Evolutionary conservation across 73 alveolate species (phyloP), one percentile per base, ranked within the genome.

Genomic region (Paramecium pentaurelia): DNA sequence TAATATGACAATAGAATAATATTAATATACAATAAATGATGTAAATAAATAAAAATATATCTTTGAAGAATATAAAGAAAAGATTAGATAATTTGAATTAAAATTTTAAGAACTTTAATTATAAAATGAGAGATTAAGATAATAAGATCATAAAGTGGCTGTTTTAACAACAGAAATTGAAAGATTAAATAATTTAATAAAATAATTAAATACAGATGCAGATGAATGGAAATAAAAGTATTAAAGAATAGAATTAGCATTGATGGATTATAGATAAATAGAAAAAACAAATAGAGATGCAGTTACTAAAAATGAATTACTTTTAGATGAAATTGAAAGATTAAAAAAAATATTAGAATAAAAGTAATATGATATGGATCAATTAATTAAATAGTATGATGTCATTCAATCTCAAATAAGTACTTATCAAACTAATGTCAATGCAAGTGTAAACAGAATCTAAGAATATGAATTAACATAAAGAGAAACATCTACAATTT

Each of bases 181-280:
- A 27, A 42, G 91, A 80, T 80, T 80, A 42, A 80, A 80, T 80
- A 18, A 22, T 27, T 20, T 80, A 42, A 25, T 80, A 38, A 80
- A 47, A 80, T 80, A 80, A 42, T 9, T 47, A 28, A 49, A 40
- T 27, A 49, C 75, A 25, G 91, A 80, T 20, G 22, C 42, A 6
- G 91, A 80, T 25, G 71, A 80, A 12, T 80, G 91, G 91, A 80
- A 80, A 80, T 80, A 40, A 80, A 80, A 80, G 45, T 49, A 80
- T 80, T 40, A 34, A 25, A 14, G 91, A 28, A 42, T 80, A 25
- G 91, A 80, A 80, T 40, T 80, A 12, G 75, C 91, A 18, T 27
- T 80, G 22, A 25, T 80, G 91, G 91, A 80, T 25, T 80, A 80
- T 64, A 80, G 91, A 18, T 47, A 80, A 27, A 80, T 80, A 9